phyloP scores from a whole-genome alignment of 257 asterid genomes.

The Nicotiana otophora region DNA sequence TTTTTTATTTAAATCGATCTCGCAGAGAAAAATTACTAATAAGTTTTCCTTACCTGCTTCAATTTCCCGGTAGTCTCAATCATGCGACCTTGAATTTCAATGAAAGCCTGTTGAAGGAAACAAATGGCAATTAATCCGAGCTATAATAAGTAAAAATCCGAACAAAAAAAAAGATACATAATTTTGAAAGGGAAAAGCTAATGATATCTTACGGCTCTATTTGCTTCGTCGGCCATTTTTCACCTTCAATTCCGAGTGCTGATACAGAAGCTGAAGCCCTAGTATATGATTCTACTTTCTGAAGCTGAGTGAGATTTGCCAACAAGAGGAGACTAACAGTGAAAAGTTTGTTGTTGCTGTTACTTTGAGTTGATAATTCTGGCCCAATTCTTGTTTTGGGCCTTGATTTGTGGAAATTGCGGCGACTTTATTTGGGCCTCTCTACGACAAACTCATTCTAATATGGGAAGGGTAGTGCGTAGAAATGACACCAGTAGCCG shows the following conservation, averaged over 20 bases:
- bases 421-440: too few species aligned
- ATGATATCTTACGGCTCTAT: constrained; percentile 42
- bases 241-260: neutral
- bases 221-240: constrained; percentile 88
- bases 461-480: too few species aligned
- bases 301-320: neutral
- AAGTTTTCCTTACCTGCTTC: constrained; percentile 50
- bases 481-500: too few species aligned
- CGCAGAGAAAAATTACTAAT: neutral
- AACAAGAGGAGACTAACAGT: neutral
- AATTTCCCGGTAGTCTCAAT: constrained; percentile 78
- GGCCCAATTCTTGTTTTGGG: neutral
- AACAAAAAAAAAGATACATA: neutral
- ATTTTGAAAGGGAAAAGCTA: neutral
- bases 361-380: neutral
- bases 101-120: constrained; percentile 53
- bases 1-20: neutral
- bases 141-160: neutral
- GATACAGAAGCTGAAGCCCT: constrained; percentile 15
- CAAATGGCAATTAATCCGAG: neutral
- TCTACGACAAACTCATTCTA: too few species aligned
- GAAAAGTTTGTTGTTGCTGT: neutral
- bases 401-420: neutral
- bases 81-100: constrained; percentile 91
- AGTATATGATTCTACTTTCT: neutral